These are phyloP conservation scores for Hibiscus tridactylites DNA, from an alignment of 345 rosid species.

Conservation along the genomic window DNA sequence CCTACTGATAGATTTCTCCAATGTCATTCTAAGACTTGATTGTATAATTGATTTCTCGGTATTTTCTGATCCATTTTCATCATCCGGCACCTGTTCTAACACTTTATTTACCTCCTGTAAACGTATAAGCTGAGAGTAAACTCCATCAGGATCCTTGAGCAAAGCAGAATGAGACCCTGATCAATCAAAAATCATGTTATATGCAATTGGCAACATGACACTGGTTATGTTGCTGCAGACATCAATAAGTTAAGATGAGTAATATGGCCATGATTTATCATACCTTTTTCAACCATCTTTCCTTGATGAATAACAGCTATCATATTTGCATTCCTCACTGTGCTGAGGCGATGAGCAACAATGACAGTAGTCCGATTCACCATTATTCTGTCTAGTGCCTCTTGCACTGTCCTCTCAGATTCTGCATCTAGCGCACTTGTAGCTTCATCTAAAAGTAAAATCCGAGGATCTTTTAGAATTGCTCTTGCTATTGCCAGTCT, in stretches of 20 bases:
- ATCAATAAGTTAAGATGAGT: neutral
- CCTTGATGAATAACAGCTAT: constrained; percentile 58
- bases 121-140: constrained; percentile 66
- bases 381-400: constrained; percentile 57
- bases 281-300: constrained; percentile 56
- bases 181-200: neutral
- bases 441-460: constrained; percentile 66
- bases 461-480: constrained; percentile 55
- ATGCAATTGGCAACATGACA: neutral
- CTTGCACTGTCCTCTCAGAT: constrained; percentile 55
- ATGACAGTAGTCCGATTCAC: constrained; percentile 50
- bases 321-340: constrained; percentile 42
- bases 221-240: neutral
- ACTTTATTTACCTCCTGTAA: constrained; percentile 49
- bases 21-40: constrained; percentile 16
- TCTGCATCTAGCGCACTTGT: constrained; percentile 73
- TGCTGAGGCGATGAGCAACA: constrained; percentile 56
- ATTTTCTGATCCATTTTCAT: constrained; percentile 12
- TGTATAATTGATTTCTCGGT: neutral
- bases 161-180: constrained; percentile 57
- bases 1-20: constrained; percentile 16
- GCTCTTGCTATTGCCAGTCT: constrained; percentile 71
- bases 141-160: constrained; percentile 59
- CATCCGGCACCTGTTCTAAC: constrained; percentile 13
- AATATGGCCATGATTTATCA: neutral